Conservation (phyloP, 805 yeast species). For the Cyberlindnera subsufficiens region DNA sequence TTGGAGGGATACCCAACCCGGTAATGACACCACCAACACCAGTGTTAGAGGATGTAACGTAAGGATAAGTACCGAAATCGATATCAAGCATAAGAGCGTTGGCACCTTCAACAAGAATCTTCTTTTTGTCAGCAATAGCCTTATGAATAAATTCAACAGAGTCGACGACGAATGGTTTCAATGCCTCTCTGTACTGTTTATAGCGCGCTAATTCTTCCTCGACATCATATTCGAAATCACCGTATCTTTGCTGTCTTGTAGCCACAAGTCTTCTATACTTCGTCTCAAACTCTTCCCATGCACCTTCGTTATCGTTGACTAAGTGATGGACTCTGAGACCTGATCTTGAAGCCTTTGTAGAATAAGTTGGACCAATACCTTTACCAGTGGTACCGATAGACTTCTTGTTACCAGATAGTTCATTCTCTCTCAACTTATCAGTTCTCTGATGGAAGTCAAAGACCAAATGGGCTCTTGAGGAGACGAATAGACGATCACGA, state of each 20-base stretch:
- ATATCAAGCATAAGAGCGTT: constrained; percentile 96
- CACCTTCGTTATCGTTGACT: constrained; percentile 80
- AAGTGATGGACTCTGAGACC: constrained; percentile 96
- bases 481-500: constrained; percentile 69
- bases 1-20: constrained; percentile 96
- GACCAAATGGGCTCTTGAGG: constrained; percentile 93
- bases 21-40: constrained; percentile 98
- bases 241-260: constrained; percentile 85
- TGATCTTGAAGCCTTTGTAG: constrained; percentile 94
- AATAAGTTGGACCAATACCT: constrained; percentile 98
- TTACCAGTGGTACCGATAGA: constrained; percentile 98
- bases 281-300: constrained; percentile 87
- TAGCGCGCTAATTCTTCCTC: constrained; percentile 77
- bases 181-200: constrained; percentile 62
- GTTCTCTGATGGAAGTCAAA: constrained; percentile 98
- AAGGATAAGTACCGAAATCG: constrained; percentile 97
- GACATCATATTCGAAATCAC: constrained; percentile 82
- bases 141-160: constrained; percentile 78
- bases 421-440: constrained; percentile 92
- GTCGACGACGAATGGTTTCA: constrained; percentile 91
- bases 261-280: constrained; percentile 71
- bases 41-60: constrained; percentile 91
- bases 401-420: constrained; percentile 59
- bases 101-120: constrained; percentile 94
- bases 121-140: constrained; percentile 73